phyloP scores from a whole-genome alignment of 139 green algal genomes.

The Prasinococcaceae sp. region DNA sequence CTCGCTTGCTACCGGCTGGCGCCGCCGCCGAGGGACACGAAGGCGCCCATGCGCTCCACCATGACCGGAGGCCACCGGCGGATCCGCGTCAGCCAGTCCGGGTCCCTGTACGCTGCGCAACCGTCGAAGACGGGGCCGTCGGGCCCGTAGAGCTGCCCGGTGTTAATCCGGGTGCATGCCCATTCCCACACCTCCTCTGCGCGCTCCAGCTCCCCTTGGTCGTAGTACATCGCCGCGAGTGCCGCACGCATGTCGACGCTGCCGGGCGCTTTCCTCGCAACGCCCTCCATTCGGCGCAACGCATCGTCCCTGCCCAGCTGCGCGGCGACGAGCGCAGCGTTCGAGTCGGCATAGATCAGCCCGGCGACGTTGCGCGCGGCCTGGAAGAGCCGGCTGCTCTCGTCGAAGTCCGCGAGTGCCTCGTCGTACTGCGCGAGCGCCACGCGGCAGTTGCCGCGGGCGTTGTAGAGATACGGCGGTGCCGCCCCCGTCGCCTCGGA shows the following conservation, averaged over 20 bases:
- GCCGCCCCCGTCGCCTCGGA: slow-evolving; percentile 2
- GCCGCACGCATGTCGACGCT: slow-evolving; percentile 62
- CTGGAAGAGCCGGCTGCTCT: slow-evolving; percentile 40
- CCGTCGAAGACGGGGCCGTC: slow-evolving; percentile 29
- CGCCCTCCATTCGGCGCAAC: slow-evolving; percentile 35
- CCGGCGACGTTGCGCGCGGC: slow-evolving; percentile 20
- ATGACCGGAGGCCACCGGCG: slow-evolving; percentile 34
- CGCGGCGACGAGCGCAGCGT: slow-evolving; percentile 20
- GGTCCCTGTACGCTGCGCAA: slow-evolving; percentile 57
- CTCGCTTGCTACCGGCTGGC: too few species aligned
- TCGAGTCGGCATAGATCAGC: slow-evolving; percentile 45
- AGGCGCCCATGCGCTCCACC: slow-evolving; percentile 11
- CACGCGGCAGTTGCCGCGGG: slow-evolving; percentile 56
- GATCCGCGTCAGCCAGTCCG: slow-evolving; percentile 56
- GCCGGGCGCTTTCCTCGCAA: slow-evolving; percentile 54
- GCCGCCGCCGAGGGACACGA: too few species aligned
- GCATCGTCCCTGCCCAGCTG: slow-evolving; percentile 12
- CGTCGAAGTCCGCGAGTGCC: slow-evolving; percentile 42
- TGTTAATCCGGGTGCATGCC: slow-evolving; percentile 50
- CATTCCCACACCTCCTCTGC: slow-evolving; percentile 59
- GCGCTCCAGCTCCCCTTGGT: slow-evolving; percentile 23
- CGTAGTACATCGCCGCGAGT: slow-evolving; percentile 61
- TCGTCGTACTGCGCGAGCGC: slow-evolving; percentile 36
- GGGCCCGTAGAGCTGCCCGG: slow-evolving; percentile 12
- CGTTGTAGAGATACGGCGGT: slow-evolving; percentile 65